phyloP scores from a whole-genome alignment of 176 grass and related monocot genomes.

The Canna indica region DNA sequence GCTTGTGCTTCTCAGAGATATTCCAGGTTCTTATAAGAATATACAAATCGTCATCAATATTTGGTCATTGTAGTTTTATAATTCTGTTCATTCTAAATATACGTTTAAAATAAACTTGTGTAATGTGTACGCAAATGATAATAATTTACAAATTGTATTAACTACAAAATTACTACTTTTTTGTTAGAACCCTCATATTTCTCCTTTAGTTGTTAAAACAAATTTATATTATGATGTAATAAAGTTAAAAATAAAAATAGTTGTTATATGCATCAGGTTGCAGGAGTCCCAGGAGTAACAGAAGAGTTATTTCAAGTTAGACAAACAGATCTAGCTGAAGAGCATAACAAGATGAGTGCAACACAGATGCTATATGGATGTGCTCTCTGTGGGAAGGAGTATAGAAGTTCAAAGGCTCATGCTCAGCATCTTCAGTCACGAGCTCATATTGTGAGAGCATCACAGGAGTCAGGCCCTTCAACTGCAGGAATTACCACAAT shows the following conservation, averaged over 20 bases:
- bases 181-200: no score
- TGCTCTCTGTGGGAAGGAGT: slow-evolving; percentile 82
- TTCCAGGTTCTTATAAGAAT: no score
- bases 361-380: slow-evolving; percentile 72
- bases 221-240: no score
- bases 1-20: no score
- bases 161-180: no score
- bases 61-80: no score
- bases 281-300: slow-evolving; percentile 79
- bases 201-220: no score
- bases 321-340: slow-evolving; percentile 57
- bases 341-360: slow-evolving; percentile 36
- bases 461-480: slow-evolving; percentile 57
- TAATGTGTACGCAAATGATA: no score
- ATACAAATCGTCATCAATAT: no score
- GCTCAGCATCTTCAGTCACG: slow-evolving; percentile 73
- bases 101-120: no score
- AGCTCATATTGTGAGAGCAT: slow-evolving; percentile 54
- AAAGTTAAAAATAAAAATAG: neutral
- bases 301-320: slow-evolving; percentile 74
- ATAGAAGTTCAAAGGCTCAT: slow-evolving; percentile 75
- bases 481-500: slow-evolving; percentile 57
- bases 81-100: no score
- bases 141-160: no score
- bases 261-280: slow-evolving; percentile 37